Conservation (phyloP, 176 grass and related monocot genomes). For the Phoenix dactylifera region DNA sequence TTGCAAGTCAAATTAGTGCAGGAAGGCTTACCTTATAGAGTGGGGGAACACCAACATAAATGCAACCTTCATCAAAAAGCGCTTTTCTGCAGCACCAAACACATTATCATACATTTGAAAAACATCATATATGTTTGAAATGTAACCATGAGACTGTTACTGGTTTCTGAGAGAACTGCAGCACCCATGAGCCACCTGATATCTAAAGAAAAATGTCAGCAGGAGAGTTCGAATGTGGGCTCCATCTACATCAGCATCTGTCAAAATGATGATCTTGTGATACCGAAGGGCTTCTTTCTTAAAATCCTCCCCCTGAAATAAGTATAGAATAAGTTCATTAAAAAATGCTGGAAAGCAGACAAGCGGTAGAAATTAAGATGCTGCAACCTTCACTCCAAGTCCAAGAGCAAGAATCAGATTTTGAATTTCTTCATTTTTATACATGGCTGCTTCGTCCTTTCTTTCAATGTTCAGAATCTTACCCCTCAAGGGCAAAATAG, state of each 20-base stretch:
- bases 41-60: conserved; percentile 94
- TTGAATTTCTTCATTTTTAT: conserved; percentile 98
- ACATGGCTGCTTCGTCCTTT: conserved; percentile 95
- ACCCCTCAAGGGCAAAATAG: conserved; percentile 86
- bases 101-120: too few relatives aligned
- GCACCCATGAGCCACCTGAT: conserved; percentile 45
- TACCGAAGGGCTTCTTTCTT: conserved; percentile 87
- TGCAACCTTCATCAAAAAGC: conserved; percentile 93
- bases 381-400: conserved; percentile 82
- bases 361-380: conserved; percentile 12
- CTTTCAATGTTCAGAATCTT: conserved; percentile 98
- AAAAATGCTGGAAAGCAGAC: background rate
- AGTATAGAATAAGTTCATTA: conserved; percentile 28
- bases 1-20: too few relatives aligned
- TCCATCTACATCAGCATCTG: conserved; percentile 97
- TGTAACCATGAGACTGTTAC: too few relatives aligned
- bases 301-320: conserved; percentile 94
- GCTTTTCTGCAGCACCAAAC: conserved; percentile 52
- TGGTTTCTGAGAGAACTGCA: too few relatives aligned
- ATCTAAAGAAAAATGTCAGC: conserved; percentile 99
- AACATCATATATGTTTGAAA: too few relatives aligned
- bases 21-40: conserved; percentile 58
- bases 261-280: conserved; percentile 95
- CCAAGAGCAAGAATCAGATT: conserved; percentile 93
- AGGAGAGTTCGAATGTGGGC: conserved; percentile 94